A percentile compares a stretch with the other conserved stretches of the same genome.
phyloP scores from a whole-genome alignment of 345 rosid genomes.

The Eucalyptus fibrosa region DNA sequence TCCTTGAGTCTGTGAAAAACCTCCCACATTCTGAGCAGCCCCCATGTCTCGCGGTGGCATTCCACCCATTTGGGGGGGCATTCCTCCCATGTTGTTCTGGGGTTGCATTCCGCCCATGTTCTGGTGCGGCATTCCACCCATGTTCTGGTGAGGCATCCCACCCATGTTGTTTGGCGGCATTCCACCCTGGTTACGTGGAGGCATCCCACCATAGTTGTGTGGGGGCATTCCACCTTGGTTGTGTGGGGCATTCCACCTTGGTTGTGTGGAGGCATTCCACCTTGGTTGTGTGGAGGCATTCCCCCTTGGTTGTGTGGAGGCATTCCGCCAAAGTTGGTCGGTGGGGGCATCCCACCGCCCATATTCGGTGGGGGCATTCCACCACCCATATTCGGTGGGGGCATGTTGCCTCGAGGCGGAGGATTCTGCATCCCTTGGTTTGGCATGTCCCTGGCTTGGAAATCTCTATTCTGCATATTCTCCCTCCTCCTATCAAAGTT shows the following conservation, averaged over 20 bases:
- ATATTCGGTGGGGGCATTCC: background rate
- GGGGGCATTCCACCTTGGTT: background rate
- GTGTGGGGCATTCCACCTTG: background rate
- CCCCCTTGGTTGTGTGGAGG: no score
- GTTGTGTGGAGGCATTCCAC: no score
- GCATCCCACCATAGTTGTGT: no score
- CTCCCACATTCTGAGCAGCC: background rate
- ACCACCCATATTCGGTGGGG: background rate
- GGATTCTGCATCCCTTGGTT: background rate
- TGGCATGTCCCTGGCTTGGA: background rate
- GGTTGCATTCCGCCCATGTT: background rate
- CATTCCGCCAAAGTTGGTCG: background rate
- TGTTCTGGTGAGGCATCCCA: background rate
- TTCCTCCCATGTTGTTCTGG: slow-evolving; percentile 6
- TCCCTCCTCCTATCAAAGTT: slow-evolving; percentile 91
- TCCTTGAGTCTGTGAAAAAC: background rate
- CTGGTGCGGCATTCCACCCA: background rate
- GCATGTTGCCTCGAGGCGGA: background rate
- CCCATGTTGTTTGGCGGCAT: background rate
- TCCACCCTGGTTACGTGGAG: background rate
- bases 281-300: no score
- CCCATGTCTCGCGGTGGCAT: background rate
- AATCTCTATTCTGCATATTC: slow-evolving; percentile 8
- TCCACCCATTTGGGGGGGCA: background rate
- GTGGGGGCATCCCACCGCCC: background rate